These are phyloP conservation scores for Trypanosoma rangeli DNA, from an alignment of 208 protist genomes.

Conservation along the genomic window DNA sequence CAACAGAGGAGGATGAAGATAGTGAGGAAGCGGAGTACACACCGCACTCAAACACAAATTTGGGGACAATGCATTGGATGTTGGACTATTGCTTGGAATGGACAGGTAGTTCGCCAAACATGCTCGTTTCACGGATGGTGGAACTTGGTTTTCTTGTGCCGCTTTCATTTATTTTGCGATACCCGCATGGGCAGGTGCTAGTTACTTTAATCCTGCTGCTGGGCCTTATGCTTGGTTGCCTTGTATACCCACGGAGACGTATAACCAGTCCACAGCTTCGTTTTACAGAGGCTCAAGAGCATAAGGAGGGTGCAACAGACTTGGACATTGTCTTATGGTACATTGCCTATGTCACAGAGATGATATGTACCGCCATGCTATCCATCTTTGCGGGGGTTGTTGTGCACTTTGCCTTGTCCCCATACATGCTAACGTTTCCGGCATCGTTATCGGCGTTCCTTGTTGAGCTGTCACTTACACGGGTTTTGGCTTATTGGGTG, in stretches of 20 bases:
- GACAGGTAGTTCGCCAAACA: constrained; percentile 10
- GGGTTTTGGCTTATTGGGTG: constrained; percentile 58
- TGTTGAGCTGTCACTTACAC: constrained; percentile 34
- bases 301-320: constrained; percentile 34
- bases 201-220: constrained; percentile 17
- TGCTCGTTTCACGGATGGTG: background rate
- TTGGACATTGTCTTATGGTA: constrained; percentile 47
- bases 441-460: constrained; percentile 39
- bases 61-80: constrained; percentile 20
- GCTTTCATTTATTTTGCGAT: constrained; percentile 20
- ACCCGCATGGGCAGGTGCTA: background rate
- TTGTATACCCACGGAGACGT: constrained; percentile 29
- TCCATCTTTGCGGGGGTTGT: constrained; percentile 49
- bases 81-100: constrained; percentile 10
- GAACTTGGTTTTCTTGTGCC: constrained; percentile 19
- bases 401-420: constrained; percentile 56
- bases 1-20: background rate
- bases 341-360: constrained; percentile 49
- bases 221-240: constrained; percentile 32
- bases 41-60: constrained; percentile 11
- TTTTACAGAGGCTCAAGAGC: constrained; percentile 50
- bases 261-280: constrained; percentile 37
- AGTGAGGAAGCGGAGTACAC: background rate
- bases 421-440: constrained; percentile 47
- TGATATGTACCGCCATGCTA: constrained; percentile 51